Evolutionary conservation across 202 grass and related monocot genomes (phyloP).

Genomic region (Panicum hallii): DNA sequence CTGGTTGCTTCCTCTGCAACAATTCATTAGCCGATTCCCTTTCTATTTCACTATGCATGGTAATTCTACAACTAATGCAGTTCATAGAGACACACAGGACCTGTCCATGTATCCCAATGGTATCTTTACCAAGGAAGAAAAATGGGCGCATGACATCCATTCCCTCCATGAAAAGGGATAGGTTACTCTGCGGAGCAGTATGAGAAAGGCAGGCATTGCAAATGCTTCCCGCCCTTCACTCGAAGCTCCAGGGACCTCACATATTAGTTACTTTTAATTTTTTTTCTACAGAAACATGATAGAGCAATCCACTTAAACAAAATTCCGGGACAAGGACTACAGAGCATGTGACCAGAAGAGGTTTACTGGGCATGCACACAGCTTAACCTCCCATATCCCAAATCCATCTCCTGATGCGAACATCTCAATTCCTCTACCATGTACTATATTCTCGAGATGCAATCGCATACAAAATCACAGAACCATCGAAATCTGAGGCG

Average conservation of each 20-base stretch:
- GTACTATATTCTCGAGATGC: neutral
- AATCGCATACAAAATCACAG: neutral
- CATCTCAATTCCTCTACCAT: neutral
- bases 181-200: constrained; percentile 70
- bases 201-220: constrained; percentile 82
- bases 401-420: neutral
- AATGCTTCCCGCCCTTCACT: constrained; percentile 68
- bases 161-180: constrained; percentile 46
- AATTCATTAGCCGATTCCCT: neutral
- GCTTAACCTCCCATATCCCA: neutral
- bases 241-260: constrained; percentile 60
- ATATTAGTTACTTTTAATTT: neutral
- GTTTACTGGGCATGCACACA: neutral
- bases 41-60: neutral
- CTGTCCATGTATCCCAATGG: constrained; percentile 54
- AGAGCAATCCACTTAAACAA: neutral
- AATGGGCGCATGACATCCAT: constrained; percentile 36
- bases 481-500: neutral
- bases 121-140: constrained; percentile 50
- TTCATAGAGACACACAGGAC: neutral
- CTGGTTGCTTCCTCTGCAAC: neutral
- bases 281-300: neutral
- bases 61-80: neutral
- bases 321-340: neutral
- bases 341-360: neutral